These are phyloP conservation scores for Rhizophora apiculata DNA, from an alignment of 345 rosid genomes.

Conservation along the genomic window DNA sequence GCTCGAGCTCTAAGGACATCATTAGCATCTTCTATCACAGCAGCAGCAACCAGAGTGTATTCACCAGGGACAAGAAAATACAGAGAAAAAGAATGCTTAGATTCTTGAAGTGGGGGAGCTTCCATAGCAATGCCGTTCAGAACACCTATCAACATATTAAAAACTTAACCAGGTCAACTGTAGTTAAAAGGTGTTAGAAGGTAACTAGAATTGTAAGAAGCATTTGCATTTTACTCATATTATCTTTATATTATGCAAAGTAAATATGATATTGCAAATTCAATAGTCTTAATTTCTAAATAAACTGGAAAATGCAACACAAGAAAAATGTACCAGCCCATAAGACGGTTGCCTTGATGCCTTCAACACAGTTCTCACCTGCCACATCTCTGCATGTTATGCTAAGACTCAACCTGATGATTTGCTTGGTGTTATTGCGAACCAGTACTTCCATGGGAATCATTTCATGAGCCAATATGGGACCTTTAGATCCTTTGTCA, in stretches of 20 bases:
- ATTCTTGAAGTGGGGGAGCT: conserved; percentile 72
- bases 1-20: conserved; percentile 86
- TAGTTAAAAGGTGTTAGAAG: background rate
- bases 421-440: conserved; percentile 85
- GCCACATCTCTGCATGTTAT: conserved; percentile 91
- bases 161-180: background rate
- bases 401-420: conserved; percentile 72
- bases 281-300: background rate
- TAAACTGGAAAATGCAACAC: background rate
- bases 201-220: background rate
- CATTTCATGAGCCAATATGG: conserved; percentile 73
- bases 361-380: conserved; percentile 89
- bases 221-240: too few species aligned
- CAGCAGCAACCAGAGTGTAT: conserved; percentile 82
- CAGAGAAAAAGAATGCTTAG: conserved; percentile 68
- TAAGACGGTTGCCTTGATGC: conserved; percentile 74
- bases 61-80: conserved; percentile 94
- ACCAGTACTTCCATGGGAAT: conserved; percentile 86
- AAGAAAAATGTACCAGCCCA: conserved; percentile 70
- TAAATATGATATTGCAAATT: background rate
- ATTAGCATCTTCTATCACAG: conserved; percentile 79
- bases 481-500: conserved; percentile 33
- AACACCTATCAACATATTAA: conserved; percentile 44
- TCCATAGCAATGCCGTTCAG: conserved; percentile 71
- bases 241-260: background rate